Evolutionary conservation across 1,139 yeast genomes (phyloP), one percentile per base, ranked within the genome.

Genomic region (Lodderomyces metapsilosis): DNA sequence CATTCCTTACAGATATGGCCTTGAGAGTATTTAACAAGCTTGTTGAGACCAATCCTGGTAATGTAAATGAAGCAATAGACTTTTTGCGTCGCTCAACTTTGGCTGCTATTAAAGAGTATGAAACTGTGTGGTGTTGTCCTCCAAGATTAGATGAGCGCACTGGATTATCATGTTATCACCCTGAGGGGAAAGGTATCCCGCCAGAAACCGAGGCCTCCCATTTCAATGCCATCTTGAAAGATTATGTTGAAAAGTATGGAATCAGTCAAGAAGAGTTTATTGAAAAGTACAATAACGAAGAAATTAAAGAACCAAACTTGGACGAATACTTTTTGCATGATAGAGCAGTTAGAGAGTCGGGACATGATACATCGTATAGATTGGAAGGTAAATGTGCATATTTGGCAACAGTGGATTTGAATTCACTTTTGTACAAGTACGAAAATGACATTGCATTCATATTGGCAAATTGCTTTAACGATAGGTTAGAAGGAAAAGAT

Each of bases 121-220:
- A 76, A 43, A 76, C 79, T 0, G 88, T 92, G 5, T 92, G 98
- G 98, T 77, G 76, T 44, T 55, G 79, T 3, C 56, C 61, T 37
- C 98, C 98, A 22, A 74, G 98, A 45, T 64, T 78, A 24, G 97
- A 92, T 56, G 66, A 66, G 12, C 66, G 56, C n/a, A 81, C 97
- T 0, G 96, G 96, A 0, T 68, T 92, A 39, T 89, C 97, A 0
- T 81, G 96, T 50, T 94, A 88, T 59, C 88, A 88, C 53, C 97
- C 98, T 0, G 85, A 78, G 44, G 98, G 98, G 30, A 52, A 76
- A 25, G 97, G 98, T 15, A 79, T 92, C 36, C 98, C 98, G 4
- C 98, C 98, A 7, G 99, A 92, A 62, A 91, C 98, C 1, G 99
- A 92, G 61, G 72, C 94, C 0, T 80, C 88, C 4, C 98, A 94